Percentiles rank a stretch among this genome's conserved stretches.
Conservation (phyloP, 1,139 yeast species). For the Magnusiomyces ingens region DNA sequence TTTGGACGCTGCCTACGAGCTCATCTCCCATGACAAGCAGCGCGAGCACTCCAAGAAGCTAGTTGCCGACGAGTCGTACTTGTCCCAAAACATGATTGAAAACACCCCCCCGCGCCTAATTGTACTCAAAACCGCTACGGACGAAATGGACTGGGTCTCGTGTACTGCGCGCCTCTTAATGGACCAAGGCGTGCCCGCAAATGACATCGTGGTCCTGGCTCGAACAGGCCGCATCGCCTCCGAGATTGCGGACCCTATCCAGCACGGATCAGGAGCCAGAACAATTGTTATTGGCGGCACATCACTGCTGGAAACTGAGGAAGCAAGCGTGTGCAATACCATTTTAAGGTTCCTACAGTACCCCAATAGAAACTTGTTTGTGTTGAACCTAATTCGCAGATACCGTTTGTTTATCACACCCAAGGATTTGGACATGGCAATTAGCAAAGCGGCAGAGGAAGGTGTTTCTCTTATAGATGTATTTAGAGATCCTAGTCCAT, state of each 20-base stretch:
- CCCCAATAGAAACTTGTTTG: conserved; percentile 10
- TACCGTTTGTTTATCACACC: conserved; percentile 10
- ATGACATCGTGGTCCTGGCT: conserved; percentile 65
- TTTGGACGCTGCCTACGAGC: conserved; percentile 52
- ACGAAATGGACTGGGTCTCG: conserved; percentile 10
- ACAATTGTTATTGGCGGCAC: conserved; percentile 10
- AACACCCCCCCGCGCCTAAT: conserved; percentile 3
- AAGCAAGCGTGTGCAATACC: conserved; percentile 10
- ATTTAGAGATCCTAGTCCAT: conserved; percentile 31
- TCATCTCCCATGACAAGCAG: conserved; percentile 54
- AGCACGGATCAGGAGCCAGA: background rate
- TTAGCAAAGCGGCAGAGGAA: background rate
- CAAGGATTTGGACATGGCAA: background rate
- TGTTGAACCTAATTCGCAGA: conserved; percentile 9
- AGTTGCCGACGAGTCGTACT: background rate
- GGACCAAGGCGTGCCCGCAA: conserved; percentile 11
- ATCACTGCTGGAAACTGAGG: conserved; percentile 9
- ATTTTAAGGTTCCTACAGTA: conserved; percentile 9
- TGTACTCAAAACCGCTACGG: background rate
- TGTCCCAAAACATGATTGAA: background rate
- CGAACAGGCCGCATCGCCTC: conserved; percentile 36
- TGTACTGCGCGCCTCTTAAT: conserved; percentile 1
- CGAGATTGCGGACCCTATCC: too few species aligned
- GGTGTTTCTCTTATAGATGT: conserved; percentile 23
- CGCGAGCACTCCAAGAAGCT: background rate